Conservation (phyloP, 148 eudicot genomes). For the Dianthus caryophyllus region DNA sequence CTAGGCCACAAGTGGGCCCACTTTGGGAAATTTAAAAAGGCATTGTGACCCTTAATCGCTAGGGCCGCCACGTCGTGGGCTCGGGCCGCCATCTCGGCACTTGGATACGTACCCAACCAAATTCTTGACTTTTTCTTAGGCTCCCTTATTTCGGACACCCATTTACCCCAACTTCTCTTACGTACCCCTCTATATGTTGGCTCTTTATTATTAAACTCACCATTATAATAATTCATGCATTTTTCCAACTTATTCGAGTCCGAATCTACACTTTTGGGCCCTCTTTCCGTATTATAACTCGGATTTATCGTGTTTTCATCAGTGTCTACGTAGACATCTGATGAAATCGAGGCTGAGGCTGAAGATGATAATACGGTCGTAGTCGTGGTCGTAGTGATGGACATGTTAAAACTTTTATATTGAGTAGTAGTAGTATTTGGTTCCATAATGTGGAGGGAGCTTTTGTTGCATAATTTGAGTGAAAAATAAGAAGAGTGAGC, state of each 20-base stretch:
- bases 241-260: not conserved
- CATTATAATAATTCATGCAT: not conserved
- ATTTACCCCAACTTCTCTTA: slow-evolving; percentile 62
- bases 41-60: slow-evolving; percentile 54
- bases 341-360: slow-evolving; percentile 4
- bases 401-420: slow-evolving; percentile 15
- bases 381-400: slow-evolving; percentile 12
- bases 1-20: slow-evolving; percentile 42
- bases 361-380: slow-evolving; percentile 13
- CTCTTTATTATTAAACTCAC: slow-evolving; percentile 9
- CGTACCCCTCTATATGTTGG: slow-evolving; percentile 46
- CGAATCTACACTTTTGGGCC: slow-evolving; percentile 15
- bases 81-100: slow-evolving; percentile 71
- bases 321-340: not conserved
- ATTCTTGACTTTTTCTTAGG: slow-evolving; percentile 63
- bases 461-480: slow-evolving; percentile 16
- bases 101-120: slow-evolving; percentile 63
- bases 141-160: slow-evolving; percentile 65
- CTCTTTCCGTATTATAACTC: not conserved
- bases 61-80: slow-evolving; percentile 67
- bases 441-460: slow-evolving; percentile 20
- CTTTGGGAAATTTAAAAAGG: slow-evolving; percentile 52
- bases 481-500: slow-evolving; percentile 1
- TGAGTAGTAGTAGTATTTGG: slow-evolving; percentile 8
- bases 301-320: not conserved